Evolutionary conservation across 176 grass and related monocot species (phyloP).

Genomic region (Themeda triandra): DNA sequence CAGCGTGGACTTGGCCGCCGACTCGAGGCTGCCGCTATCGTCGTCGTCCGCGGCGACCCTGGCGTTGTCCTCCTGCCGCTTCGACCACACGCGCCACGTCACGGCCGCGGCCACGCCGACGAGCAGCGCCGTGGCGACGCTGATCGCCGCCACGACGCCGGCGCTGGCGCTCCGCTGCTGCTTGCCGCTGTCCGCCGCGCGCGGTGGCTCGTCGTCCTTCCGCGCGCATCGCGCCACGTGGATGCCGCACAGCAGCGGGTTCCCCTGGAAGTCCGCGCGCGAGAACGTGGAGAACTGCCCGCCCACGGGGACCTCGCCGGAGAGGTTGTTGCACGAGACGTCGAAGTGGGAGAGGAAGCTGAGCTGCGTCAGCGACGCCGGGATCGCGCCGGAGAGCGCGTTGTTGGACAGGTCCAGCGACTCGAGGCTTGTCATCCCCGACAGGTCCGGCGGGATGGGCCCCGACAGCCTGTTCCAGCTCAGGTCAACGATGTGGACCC

Average conservation of each 20-base stretch:
- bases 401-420: conserved; percentile 52
- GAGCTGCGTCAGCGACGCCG: conserved; percentile 42
- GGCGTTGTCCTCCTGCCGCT: conserved; percentile 43
- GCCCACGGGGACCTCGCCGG: conserved; percentile 50
- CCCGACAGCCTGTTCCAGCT: conserved; percentile 61
- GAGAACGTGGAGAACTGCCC: conserved; percentile 46
- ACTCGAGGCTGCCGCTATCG: neutral
- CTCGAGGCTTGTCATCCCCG: conserved; percentile 57
- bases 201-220: neutral
- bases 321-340: conserved; percentile 58
- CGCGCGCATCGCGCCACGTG: conserved; percentile 18
- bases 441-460: conserved; percentile 42
- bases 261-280: conserved; percentile 25
- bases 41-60: conserved; percentile 46
- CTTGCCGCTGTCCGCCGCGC: neutral
- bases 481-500: conserved; percentile 56
- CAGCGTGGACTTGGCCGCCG: neutral
- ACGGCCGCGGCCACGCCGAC: neutral
- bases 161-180: neutral
- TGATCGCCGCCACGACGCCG: conserved; percentile 28
- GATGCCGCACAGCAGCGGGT: conserved; percentile 42
- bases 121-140: conserved; percentile 37
- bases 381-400: conserved; percentile 42
- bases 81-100: conserved; percentile 38
- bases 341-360: conserved; percentile 60